A percentile compares a stretch with the other conserved stretches of the same genome.
Evolutionary conservation across 148 eudicot genomes (phyloP).

Genomic region (Rhododendron mucronatum): DNA sequence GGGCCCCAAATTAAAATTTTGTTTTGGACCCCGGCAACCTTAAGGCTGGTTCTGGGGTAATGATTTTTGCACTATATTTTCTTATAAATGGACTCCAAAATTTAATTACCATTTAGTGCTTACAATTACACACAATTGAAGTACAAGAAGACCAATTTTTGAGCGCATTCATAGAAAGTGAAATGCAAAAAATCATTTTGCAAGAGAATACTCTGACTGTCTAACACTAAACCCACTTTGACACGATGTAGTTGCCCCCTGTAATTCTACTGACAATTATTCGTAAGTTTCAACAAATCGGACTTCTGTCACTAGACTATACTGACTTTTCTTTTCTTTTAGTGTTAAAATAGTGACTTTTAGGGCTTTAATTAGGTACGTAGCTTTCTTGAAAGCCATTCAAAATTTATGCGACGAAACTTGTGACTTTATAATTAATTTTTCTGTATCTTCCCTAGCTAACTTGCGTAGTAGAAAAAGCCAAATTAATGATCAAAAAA

Average conservation of each 20-base stretch:
- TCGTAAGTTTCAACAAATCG: background rate
- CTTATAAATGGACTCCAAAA: background rate
- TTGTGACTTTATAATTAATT: background rate
- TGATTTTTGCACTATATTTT: too few species aligned
- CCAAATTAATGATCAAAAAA: background rate
- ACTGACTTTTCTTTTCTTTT: background rate
- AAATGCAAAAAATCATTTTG: background rate
- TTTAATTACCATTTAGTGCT: background rate
- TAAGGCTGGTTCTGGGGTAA: too few species aligned
- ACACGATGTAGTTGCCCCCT: background rate
- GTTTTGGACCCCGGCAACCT: too few species aligned
- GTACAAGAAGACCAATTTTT: background rate
- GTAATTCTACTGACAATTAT: background rate
- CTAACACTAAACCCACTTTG: background rate
- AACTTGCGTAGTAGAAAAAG: background rate
- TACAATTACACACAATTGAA: background rate
- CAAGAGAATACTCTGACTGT: too few species aligned
- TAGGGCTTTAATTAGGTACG: background rate
- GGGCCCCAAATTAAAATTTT: too few species aligned
- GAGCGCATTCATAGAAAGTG: background rate
- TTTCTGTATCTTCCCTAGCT: background rate
- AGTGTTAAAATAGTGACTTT: background rate
- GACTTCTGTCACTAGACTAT: background rate
- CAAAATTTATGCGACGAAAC: background rate
- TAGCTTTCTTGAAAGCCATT: background rate